Evolutionary conservation across 345 rosid species (phyloP).

Genomic region (Bretschneidera sinensis): DNA sequence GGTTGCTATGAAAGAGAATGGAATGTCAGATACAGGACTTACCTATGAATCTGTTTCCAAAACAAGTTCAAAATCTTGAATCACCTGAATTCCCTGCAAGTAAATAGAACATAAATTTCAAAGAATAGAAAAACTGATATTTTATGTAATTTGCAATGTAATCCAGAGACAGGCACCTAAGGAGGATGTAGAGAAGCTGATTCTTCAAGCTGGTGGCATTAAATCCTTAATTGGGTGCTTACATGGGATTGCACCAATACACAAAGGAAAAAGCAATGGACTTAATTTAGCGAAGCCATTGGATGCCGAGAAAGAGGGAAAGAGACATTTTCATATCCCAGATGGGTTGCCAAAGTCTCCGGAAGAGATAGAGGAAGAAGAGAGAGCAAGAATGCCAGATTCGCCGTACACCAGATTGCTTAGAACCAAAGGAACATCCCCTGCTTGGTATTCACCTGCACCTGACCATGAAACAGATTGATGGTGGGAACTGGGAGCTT

Average conservation of each 20-base stretch:
- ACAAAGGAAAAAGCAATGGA: slow-evolving; percentile 27
- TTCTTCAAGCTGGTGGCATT: slow-evolving; percentile 57
- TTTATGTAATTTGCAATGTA: slow-evolving; percentile 6
- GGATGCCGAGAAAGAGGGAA: slow-evolving; percentile 21
- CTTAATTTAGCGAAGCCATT: slow-evolving; percentile 13
- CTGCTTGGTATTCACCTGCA: slow-evolving; percentile 73
- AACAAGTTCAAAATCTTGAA: too few species aligned
- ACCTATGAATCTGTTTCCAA: too few species aligned
- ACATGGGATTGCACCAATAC: slow-evolving; percentile 53
- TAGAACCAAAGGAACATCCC: slow-evolving; percentile 55
- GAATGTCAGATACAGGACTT: too few species aligned
- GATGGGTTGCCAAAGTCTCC: slow-evolving; percentile 76
- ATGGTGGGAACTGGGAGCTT: slow-evolving; percentile 6
- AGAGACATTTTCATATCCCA: slow-evolving; percentile 44
- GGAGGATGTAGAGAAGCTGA: slow-evolving; percentile 61
- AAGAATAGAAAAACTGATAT: background rate
- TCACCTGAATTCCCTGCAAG: too few species aligned
- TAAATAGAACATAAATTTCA: too few species aligned
- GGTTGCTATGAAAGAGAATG: too few species aligned
- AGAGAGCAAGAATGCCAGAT: slow-evolving; percentile 68
- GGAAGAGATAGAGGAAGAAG: slow-evolving; percentile 81
- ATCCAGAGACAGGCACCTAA: slow-evolving; percentile 46
- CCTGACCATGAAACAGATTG: slow-evolving; percentile 77
- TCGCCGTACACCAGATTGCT: slow-evolving; percentile 68
- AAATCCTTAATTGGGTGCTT: slow-evolving; percentile 65